A percentile compares a stretch with the other conserved stretches of the same genome.
Conservation (phyloP, 73 alveolate genomes). For the Breviolum minutum region DNA sequence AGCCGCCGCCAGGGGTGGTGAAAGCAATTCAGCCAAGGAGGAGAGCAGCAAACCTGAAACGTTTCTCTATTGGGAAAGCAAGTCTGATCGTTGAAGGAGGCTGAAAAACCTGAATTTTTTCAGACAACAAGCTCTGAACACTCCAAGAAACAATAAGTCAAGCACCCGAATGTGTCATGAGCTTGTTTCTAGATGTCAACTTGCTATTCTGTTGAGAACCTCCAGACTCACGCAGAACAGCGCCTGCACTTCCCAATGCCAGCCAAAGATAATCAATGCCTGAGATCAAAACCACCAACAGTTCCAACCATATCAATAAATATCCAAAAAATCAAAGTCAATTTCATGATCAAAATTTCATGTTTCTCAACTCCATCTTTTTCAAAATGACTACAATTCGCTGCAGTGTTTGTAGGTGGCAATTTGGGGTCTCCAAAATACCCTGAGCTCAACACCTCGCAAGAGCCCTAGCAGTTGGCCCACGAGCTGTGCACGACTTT, state of each 20-base stretch:
- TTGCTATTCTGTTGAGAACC: not conserved
- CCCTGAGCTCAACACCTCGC: not conserved
- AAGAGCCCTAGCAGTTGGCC: conserved; percentile 21
- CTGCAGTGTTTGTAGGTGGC: too few relatives aligned
- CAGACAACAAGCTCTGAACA: not conserved
- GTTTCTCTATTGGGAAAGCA: too few relatives aligned
- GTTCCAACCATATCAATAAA: too few relatives aligned
- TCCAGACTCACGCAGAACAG: not conserved
- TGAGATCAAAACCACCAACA: not conserved
- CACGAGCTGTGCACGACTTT: conserved; percentile 45
- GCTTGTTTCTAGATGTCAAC: not conserved
- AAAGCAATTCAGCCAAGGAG: conserved; percentile 8
- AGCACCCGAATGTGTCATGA: not conserved
- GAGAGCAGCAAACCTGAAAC: conserved; percentile 21
- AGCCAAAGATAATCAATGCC: conserved; percentile 41
- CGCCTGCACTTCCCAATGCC: conserved; percentile 42
- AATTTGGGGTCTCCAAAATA: not conserved
- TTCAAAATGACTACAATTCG: not conserved
- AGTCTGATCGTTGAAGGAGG: not conserved
- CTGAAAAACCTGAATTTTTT: too few relatives aligned
- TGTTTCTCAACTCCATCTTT: not conserved
- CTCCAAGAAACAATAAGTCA: not conserved
- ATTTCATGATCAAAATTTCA: not conserved
- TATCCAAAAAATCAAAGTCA: too few relatives aligned
- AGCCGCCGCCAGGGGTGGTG: conserved; percentile 64